A percentile compares a stretch with the other conserved stretches of the same genome.
Conservation (phyloP, 2,329 filamentous ascomycete genomes). For the Fusarium lateritium region DNA sequence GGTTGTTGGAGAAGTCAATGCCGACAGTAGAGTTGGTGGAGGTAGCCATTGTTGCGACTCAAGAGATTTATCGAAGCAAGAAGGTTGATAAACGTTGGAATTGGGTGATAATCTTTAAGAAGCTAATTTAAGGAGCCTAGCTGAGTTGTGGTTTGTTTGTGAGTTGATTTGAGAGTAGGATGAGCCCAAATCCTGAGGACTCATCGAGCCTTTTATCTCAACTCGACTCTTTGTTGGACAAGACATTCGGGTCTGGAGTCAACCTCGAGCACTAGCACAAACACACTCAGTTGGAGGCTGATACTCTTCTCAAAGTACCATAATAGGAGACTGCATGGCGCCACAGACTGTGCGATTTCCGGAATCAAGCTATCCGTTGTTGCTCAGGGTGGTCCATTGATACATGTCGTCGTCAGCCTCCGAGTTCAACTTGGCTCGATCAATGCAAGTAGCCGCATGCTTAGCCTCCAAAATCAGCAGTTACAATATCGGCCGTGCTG, state of each 20-base stretch:
- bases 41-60: slow-evolving; percentile 24
- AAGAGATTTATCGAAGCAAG: background rate
- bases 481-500: background rate
- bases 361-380: slow-evolving; percentile 27
- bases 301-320: background rate
- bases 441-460: slow-evolving; percentile 24
- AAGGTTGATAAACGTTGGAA: background rate
- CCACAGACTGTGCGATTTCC: slow-evolving; percentile 28
- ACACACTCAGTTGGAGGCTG: background rate
- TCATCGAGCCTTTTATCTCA: slow-evolving; percentile 22
- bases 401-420: slow-evolving; percentile 31
- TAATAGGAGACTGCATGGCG: slow-evolving; percentile 6
- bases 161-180: slow-evolving; percentile 2
- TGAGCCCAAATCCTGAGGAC: background rate
- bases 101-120: background rate
- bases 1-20: slow-evolving; percentile 9
- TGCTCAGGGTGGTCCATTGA: slow-evolving; percentile 28
- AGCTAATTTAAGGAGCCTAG: background rate
- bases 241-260: background rate
- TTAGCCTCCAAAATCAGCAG: background rate
- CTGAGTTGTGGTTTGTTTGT: background rate
- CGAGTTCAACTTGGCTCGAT: background rate
- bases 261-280: background rate
- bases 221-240: slow-evolving; percentile 7
- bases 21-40: slow-evolving; percentile 5